Conservation (phyloP, 257 asterid genomes). For the Solanum verrucosum region DNA sequence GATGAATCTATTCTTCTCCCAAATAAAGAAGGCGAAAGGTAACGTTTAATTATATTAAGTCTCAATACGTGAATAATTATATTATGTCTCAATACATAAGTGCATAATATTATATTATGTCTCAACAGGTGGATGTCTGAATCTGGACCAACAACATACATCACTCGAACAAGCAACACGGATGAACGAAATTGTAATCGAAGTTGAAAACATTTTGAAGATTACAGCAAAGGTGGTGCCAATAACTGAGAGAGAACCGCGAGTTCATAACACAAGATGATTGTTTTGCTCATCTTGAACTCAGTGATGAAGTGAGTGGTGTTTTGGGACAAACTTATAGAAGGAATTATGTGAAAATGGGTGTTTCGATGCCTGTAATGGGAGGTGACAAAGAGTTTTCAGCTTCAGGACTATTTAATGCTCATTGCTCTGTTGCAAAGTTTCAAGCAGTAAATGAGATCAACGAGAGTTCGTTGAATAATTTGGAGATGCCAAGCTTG, state of each 20-base stretch:
- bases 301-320: conserved; percentile 28
- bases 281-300: conserved; percentile 61
- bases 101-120: background rate
- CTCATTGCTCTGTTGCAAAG: conserved; percentile 38
- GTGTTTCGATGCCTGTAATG: conserved; percentile 48
- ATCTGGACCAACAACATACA: background rate
- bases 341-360: conserved; percentile 42
- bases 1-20: conserved; percentile 26
- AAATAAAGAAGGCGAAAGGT: conserved; percentile 15
- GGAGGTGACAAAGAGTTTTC: conserved; percentile 42
- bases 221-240: conserved; percentile 49
- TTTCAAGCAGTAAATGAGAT: conserved; percentile 7
- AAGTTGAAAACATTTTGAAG: conserved; percentile 24
- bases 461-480: background rate
- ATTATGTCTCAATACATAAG: background rate
- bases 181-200: conserved; percentile 26
- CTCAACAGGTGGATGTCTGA: conserved; percentile 19
- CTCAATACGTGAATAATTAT: no score
- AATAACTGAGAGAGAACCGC: conserved; percentile 26
- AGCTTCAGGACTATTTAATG: conserved; percentile 25
- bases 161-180: conserved; percentile 22
- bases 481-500: conserved; percentile 29
- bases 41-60: background rate
- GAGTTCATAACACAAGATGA: conserved; percentile 31
- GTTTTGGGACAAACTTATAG: conserved; percentile 65